phyloP scores from a whole-genome alignment of 2,329 filamentous ascomycete species.

The Aspergillus novoparasiticus region DNA sequence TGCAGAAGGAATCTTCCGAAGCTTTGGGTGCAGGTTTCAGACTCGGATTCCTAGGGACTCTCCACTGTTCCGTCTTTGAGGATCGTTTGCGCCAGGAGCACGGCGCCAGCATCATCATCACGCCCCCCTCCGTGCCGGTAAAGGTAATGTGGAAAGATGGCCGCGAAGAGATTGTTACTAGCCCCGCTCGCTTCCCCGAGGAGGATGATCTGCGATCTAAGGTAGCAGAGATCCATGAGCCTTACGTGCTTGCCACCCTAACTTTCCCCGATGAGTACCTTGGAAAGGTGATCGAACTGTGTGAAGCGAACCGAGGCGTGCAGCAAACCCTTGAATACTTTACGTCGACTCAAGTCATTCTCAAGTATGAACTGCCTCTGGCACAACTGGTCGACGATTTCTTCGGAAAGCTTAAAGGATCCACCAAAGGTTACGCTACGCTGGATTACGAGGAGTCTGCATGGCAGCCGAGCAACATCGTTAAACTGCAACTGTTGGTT shows the following conservation, averaged over 20 bases:
- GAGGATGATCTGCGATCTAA: slow-evolving; percentile 59
- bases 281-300: slow-evolving; percentile 91
- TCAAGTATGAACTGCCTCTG: slow-evolving; percentile 87
- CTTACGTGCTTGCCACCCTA: slow-evolving; percentile 79
- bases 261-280: slow-evolving; percentile 93
- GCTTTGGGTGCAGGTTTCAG: slow-evolving; percentile 93
- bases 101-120: slow-evolving; percentile 93
- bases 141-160: slow-evolving; percentile 80
- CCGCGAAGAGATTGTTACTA: slow-evolving; percentile 76
- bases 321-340: slow-evolving; percentile 91
- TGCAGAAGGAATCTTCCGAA: slow-evolving; percentile 93
- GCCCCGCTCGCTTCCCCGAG: slow-evolving; percentile 86
- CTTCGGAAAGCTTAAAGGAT: slow-evolving; percentile 93
- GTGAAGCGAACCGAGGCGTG: slow-evolving; percentile 83
- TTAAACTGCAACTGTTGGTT: slow-evolving; percentile 89
- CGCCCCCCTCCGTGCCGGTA: slow-evolving; percentile 90
- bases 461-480: slow-evolving; percentile 76
- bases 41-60: slow-evolving; percentile 89
- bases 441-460: slow-evolving; percentile 96
- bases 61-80: slow-evolving; percentile 99
- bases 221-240: slow-evolving; percentile 67
- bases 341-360: slow-evolving; percentile 85
- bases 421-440: slow-evolving; percentile 92
- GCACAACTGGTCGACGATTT: slow-evolving; percentile 93
- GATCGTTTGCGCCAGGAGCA: slow-evolving; percentile 93